Base-by-base conservation (phyloP, 805 yeast genomes). In the Metschnikowia hibisci region DNA sequence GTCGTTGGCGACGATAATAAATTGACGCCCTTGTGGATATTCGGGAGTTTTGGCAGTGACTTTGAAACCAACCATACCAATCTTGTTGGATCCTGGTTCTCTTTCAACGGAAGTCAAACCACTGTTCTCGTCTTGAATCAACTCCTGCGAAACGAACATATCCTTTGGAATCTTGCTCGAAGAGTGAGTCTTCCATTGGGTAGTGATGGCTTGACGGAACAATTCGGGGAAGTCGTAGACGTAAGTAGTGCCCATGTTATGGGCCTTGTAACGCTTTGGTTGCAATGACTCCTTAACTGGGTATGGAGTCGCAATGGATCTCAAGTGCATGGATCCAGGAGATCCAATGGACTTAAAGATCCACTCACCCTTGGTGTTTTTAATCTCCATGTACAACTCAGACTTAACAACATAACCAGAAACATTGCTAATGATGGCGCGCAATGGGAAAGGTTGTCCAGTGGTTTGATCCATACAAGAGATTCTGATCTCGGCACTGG, bases 171-270 rank as follows among this genome's bases (percentile, higher is more conserved):
- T 63, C 52, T 80, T 81, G 36, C 74, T 66, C 42, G 65, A 64
- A 33, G 80, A 74, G 53, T 66, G 64, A 48, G 77, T 78, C 64
- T 83, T 82, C 99, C 99, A 93, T 66, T 82, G 84, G 15, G 90
- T 75, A 43, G 80, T 66, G 30, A 87, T 77, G 30, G 96, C 95
- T 72, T 93, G 97, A 59, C 90, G 87, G 84, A 95, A 93, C 59
- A 93, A 73, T 64, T 93, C 99, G 41, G 99, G 99, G 93, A 93
- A 95, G 68, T 93, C 99, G 61, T 95, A 93, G 39, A 88, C 96
- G 62, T 88, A 93, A 9, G 99, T 90, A 14, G 99, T 93, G 51
- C 99, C 99, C 90, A 93, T 85, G 58, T 87, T 77, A 68, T 93
- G 98, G 39, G 99, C 99, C 73, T 84, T 87, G 76, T 95, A 95